These are phyloP conservation scores for Boletus sensibilis DNA, from an alignment of 768 basidiomycete species.

Conservation along the genomic window DNA sequence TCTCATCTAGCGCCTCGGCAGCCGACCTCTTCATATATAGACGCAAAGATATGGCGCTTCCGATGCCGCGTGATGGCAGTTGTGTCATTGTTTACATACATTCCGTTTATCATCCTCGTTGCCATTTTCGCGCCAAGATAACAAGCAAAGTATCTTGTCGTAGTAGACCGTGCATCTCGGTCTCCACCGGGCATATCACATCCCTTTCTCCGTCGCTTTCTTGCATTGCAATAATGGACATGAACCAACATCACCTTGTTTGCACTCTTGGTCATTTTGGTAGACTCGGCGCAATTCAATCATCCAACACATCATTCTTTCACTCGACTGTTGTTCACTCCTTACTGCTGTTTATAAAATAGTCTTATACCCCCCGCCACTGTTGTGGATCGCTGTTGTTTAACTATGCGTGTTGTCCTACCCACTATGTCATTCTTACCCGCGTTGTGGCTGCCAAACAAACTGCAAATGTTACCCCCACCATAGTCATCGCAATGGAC, in stretches of 20 bases:
- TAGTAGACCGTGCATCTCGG: constrained; percentile 11
- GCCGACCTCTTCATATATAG: constrained; percentile 35
- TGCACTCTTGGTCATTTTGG: constrained; percentile 18
- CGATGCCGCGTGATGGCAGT: constrained; percentile 73
- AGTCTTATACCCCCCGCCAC: constrained; percentile 29
- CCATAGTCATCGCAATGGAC: constrained; percentile 21
- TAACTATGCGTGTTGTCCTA: constrained; percentile 24
- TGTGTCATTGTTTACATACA: constrained; percentile 69
- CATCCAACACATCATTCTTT: constrained; percentile 18
- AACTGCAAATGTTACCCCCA: constrained; percentile 1
- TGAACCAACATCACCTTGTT: constrained; percentile 9
- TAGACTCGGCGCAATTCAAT: constrained; percentile 14
- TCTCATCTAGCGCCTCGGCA: background rate
- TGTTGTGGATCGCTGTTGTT: constrained; percentile 21
- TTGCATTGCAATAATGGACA: constrained; percentile 27
- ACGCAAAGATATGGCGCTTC: constrained; percentile 70
- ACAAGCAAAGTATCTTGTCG: constrained; percentile 14
- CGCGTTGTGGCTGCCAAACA: constrained; percentile 26
- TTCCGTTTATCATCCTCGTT: constrained; percentile 75
- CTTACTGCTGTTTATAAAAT: constrained; percentile 29
- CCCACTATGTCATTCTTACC: constrained; percentile 4
- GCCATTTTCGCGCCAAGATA: constrained; percentile 55
- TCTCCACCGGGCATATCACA: constrained; percentile 2
- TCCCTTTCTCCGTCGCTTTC: constrained; percentile 13
- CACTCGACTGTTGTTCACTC: constrained; percentile 20